phyloP scores from a whole-genome alignment of 345 rosid species.

The Salix caprea region DNA sequence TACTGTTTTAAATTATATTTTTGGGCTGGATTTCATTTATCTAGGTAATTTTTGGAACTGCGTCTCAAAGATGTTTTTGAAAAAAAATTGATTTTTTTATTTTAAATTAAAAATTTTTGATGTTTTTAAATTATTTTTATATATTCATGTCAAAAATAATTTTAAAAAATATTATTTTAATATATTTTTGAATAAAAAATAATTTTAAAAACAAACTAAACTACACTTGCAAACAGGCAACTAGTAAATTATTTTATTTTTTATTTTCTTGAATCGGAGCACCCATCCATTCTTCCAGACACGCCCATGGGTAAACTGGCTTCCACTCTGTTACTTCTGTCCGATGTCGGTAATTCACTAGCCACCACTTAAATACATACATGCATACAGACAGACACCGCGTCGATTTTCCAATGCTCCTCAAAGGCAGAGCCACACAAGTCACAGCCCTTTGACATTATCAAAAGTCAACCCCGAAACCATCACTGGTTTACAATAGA shows the following conservation, averaged over 20 bases:
- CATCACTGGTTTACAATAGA: conserved; percentile 27
- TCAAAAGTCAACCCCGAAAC: conserved; percentile 45
- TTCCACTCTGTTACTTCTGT: background rate
- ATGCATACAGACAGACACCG: background rate
- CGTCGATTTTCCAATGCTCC: conserved; percentile 3
- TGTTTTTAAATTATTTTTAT: no score
- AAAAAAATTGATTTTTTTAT: no score
- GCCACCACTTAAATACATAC: background rate
- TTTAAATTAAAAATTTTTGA: no score
- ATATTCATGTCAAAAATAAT: rapidly evolving
- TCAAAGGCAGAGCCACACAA: background rate
- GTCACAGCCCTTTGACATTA: conserved; percentile 45
- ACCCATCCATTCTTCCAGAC: background rate
- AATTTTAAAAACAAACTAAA: no score
- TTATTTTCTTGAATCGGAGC: background rate
- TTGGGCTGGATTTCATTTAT: background rate
- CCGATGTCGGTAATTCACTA: conserved; percentile 40
- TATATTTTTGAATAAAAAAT: rapidly evolving
- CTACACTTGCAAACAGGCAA: no score
- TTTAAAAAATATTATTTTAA: no score
- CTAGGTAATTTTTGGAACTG: rapidly evolving
- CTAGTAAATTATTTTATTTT: no score
- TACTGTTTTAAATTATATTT: no score
- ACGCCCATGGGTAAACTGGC: background rate
- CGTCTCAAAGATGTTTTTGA: rapidly evolving